Base-by-base conservation (phyloP, 2,329 filamentous ascomycete species). In the Venturia pyrina region DNA sequence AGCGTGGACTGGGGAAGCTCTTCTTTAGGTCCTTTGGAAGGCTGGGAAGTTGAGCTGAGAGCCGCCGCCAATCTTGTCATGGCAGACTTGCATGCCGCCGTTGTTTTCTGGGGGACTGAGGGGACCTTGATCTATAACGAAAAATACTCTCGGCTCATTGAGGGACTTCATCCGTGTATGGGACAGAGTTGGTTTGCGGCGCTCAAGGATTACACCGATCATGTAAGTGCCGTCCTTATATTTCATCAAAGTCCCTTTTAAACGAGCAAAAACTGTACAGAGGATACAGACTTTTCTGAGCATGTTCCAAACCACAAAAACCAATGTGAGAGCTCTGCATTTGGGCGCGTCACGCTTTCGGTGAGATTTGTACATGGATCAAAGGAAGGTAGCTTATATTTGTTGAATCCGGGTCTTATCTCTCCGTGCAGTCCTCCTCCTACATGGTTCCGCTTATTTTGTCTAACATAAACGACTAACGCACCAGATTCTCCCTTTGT, bases 61-160 rank as follows among this genome's bases (percentile, higher is more conserved):
- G 46, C 15, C 40, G 44, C 62, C 24, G 62, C 44, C 5, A 63
- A 63, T 32, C 19, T 63, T 8, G 19, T 46, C n/a, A 63, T 63
- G 62, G 32, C 62, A 28, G 44, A 46, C 10, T 17, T 34, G 13
- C 46, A 48, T 34, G 24, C 41, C n/a, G 24, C 62, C 8, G 34
- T 53, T 64, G 1, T 64, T 1, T 53, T 64, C 17, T 64, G 62
- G 62, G 50, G 50, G 8, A 37, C 63, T 0, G 66, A 69, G 1
- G 69, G 69, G 37, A 70, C 68, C 2, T 70, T 75, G 65, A 68
- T 78, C 44, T 77, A 77, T 67, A 78, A 77, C 62, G 75, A 64
- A 21, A n/a, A 24, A 5, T 64, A 64, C 43, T 32, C 44, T 21
- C 17, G 21, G 15, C 21, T 64, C 5, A 64, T 64, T 17, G 62